phyloP scores from a whole-genome alignment of 768 basidiomycete species.

The Kwoniella bestiolae region DNA sequence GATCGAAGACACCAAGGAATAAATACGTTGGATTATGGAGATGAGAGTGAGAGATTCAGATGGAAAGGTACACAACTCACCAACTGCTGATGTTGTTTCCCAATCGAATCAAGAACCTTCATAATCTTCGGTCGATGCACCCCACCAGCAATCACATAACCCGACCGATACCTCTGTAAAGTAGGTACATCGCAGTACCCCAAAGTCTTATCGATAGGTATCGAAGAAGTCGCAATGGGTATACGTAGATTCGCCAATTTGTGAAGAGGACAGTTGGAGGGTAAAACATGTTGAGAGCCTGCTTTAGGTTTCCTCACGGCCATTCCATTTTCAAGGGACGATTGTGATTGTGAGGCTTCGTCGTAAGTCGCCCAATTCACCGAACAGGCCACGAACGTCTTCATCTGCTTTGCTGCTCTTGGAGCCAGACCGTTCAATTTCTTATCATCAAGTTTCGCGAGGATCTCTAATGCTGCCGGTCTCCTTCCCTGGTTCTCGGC shows the following conservation, averaged over 20 bases:
- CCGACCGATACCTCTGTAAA: constrained; percentile 67
- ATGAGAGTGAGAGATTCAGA: too few species aligned
- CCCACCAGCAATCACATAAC: constrained; percentile 74
- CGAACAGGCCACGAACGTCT: constrained; percentile 38
- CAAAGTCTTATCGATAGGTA: constrained; percentile 71
- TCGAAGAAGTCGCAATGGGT: constrained; percentile 79
- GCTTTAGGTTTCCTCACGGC: constrained; percentile 15
- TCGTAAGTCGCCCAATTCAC: constrained; percentile 40
- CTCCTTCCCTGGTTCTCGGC: constrained; percentile 62
- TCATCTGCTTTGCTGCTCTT: constrained; percentile 42
- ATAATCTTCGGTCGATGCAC: constrained; percentile 80
- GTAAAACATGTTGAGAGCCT: constrained; percentile 19
- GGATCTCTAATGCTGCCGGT: constrained; percentile 66
- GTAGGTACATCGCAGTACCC: constrained; percentile 73
- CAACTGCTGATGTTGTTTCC: constrained; percentile 72
- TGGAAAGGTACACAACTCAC: constrained; percentile 60
- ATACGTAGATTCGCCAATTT: constrained; percentile 65
- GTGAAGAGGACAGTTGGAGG: constrained; percentile 57
- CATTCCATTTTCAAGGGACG: neutral
- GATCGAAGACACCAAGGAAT: too few species aligned
- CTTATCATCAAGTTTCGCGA: constrained; percentile 62
- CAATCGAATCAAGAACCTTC: constrained; percentile 70
- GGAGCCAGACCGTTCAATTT: constrained; percentile 1
- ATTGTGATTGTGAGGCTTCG: constrained; percentile 15
- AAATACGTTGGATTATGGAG: too few species aligned